These are phyloP conservation scores for Metschnikowia cubensis DNA, from an alignment of 805 yeast genomes.

Conservation along the genomic window DNA sequence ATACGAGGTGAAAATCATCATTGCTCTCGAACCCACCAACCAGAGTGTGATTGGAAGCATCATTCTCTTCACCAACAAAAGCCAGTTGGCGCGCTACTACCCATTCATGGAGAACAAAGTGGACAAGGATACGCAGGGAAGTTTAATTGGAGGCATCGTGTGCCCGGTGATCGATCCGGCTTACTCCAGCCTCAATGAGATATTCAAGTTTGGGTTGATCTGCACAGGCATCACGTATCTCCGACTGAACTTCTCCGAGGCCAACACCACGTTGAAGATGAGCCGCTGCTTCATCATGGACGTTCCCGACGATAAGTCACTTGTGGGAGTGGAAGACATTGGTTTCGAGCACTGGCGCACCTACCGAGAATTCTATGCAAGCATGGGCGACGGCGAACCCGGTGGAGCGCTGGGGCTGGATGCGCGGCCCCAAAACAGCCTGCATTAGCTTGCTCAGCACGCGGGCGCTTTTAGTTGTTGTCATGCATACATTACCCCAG, in stretches of 20 bases:
- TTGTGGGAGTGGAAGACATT: conserved; percentile 37
- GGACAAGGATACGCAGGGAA: conserved; percentile 10
- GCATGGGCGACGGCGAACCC: conserved; percentile 7
- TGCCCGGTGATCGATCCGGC: conserved; percentile 52
- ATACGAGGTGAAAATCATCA: conserved; percentile 43
- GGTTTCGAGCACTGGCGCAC: conserved; percentile 40
- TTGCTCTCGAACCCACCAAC: conserved; percentile 51
- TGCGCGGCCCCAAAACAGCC: neutral
- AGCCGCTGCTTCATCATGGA: conserved; percentile 37
- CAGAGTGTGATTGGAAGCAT: conserved; percentile 52
- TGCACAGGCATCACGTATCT: conserved; percentile 36
- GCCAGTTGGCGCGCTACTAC: conserved; percentile 43
- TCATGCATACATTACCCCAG: conserved; percentile 22
- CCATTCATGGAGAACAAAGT: conserved; percentile 48
- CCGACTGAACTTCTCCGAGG: conserved; percentile 24
- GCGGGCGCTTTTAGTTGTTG: neutral
- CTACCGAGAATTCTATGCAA: conserved; percentile 35
- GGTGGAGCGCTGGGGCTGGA: neutral
- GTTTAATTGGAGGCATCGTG: conserved; percentile 46
- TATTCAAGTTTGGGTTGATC: conserved; percentile 53
- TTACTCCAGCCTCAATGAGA: conserved; percentile 49
- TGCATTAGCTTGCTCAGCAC: neutral
- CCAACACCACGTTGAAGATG: conserved; percentile 20
- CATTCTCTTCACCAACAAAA: conserved; percentile 44
- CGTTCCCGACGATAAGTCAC: conserved; percentile 30